Evolutionary conservation across 768 basidiomycete genomes (phyloP), one percentile per base, ranked within the genome.

Genomic region (Tylopilus rubrobrunneus): DNA sequence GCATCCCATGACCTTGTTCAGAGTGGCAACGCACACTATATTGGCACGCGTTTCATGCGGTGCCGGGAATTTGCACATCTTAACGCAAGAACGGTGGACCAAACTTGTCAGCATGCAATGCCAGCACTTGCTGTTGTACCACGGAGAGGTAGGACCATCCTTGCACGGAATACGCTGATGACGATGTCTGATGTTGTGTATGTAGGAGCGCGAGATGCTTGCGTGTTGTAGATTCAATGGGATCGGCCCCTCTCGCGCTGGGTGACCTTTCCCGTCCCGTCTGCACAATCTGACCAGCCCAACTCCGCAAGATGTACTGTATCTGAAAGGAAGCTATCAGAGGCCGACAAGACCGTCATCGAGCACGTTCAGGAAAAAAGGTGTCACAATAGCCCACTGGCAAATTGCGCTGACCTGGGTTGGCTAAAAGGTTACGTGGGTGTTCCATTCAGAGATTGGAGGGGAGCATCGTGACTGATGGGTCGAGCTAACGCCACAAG

Each of bases 31-130:
- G 75, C 10, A 78, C 76, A 76, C 73, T 78, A n/a, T n/a, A n/a
- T n/a, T n/a, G n/a, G n/a, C n/a, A n/a, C n/a, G n/a, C n/a, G n/a
- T n/a, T n/a, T n/a, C n/a, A n/a, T n/a, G n/a, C n/a, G n/a, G n/a
- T n/a, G n/a, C n/a, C n/a, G n/a, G n/a, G n/a, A n/a, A 40, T 76
- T 78, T 40, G 71, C 70, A n/a, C 58, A 69, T 48, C 64, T 80
- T 64, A 76, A 79, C 51, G 71, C 39, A 67, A 66, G 52, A 62
- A 78, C 17, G 74, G 74, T 79, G 80, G 73, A 81, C 81, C 6
- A 76, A 71, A 54, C 83, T 83, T 55, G 71, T 80, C 45, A 77
- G 79, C 53, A 81, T 83, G 74, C 82, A 84, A 64, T 23, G 74
- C 47, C 76, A 79, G 53, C 36, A 44, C 53, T 79, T 73, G 34